Base-by-base conservation (phyloP, 225 moss, liverwort and hornwort species). In the Physcomitrellopsis africana region DNA sequence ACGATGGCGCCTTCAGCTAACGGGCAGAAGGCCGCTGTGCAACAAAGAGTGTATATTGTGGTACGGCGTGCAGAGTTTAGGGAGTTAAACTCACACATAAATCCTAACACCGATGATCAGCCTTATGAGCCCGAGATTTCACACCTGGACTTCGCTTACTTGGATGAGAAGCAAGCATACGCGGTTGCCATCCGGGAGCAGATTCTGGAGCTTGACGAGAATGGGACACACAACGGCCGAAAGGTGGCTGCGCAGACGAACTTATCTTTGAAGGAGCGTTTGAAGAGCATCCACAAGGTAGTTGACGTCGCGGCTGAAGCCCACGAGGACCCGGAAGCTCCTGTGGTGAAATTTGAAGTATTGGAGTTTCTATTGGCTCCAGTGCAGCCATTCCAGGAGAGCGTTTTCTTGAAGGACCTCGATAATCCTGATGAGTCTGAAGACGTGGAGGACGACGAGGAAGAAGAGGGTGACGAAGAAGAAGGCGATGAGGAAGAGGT, bases 1-100 rank as follows among this genome's bases (percentile, higher is more conserved):
- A 76, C 75, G 61, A 86, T 86, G 86, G 77, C 82, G 77, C 86
- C 82, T 37, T 86, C 82, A 45, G 80, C 80, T 41, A 86, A 82
- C 56, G 86, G 82, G 73, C 80, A 77, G 67, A 82, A 86, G 74
- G 73, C 63, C 63, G 80, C 67, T 11, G 70, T 41, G 48, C 60
- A 77, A 5, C 80, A 71, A 44, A 70, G 74, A 67, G 86, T 86
- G 9, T 86, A 67, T 7, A 67, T 86, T 5, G 82, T 86, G 62
- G 82, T 82, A 59, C 74, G 86, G 55, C 86, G 82, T 16, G 69
- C 74, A 4, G 86, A 86, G 77, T 82, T 80, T 54, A 73, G 82
- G 58, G 80, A 80, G 51, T 63, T 82, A 26, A 82, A 86, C 80
- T 37, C 82, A 15, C 86, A 82, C 51, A 62, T 82, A 49, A 82